phyloP scores from a whole-genome alignment of 176 grass and related monocot genomes.

The Carex pumila region DNA sequence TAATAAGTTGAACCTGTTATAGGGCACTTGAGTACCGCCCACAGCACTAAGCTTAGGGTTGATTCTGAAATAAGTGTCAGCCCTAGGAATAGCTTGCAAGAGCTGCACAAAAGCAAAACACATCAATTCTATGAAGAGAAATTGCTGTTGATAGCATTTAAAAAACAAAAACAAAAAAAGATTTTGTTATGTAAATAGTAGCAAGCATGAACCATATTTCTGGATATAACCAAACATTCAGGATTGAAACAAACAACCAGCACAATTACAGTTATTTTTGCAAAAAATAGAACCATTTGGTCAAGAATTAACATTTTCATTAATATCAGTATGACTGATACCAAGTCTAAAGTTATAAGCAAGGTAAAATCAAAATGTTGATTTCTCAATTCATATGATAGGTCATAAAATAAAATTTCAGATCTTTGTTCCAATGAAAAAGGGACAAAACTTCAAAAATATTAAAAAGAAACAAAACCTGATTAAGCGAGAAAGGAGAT shows the following conservation, averaged over 20 bases:
- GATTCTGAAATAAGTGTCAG: constrained; percentile 80
- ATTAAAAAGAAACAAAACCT: constrained; percentile 45
- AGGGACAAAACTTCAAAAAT: background rate
- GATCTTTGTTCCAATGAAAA: background rate
- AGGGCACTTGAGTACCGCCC: constrained; percentile 60
- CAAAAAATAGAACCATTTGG: background rate
- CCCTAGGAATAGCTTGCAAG: constrained; percentile 69
- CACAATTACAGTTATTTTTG: background rate
- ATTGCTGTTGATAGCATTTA: background rate
- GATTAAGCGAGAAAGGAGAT: constrained; percentile 74
- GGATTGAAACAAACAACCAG: background rate
- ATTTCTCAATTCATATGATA: background rate
- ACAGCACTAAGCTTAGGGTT: constrained; percentile 87
- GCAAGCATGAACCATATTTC: background rate
- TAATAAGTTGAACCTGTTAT: constrained; percentile 46
- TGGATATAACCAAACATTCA: constrained; percentile 1
- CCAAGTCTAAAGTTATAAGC: background rate
- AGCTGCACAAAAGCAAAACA: constrained; percentile 48
- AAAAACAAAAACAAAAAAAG: background rate
- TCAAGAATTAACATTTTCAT: background rate
- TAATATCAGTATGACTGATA: background rate
- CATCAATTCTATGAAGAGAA: constrained; percentile 8
- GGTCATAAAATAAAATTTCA: background rate
- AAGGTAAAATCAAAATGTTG: background rate
- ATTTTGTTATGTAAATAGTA: background rate